These are phyloP conservation scores for Herpetomonas tarakana DNA, from an alignment of 208 protist genomes.

Conservation along the genomic window DNA sequence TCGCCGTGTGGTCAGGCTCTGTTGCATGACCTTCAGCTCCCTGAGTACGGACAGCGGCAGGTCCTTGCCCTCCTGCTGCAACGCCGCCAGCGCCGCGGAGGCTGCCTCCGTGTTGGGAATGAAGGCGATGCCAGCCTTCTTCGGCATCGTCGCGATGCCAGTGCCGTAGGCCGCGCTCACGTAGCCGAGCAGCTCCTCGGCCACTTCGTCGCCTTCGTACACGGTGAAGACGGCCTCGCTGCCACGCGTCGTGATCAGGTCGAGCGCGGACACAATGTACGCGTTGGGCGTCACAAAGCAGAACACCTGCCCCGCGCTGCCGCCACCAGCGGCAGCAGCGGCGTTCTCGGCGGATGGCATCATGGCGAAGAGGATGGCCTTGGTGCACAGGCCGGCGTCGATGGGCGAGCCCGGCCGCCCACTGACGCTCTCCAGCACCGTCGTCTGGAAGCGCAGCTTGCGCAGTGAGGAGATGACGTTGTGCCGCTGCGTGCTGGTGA, in stretches of 20 bases:
- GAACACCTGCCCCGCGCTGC: constrained; percentile 7
- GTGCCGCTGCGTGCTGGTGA: constrained; percentile 35
- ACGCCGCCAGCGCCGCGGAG: constrained; percentile 31
- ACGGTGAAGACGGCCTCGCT: constrained; percentile 52
- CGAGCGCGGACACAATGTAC: constrained; percentile 61
- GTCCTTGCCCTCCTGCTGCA: constrained; percentile 50
- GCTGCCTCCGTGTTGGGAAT: constrained; percentile 43
- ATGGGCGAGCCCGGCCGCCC: constrained; percentile 58
- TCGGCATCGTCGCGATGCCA: constrained; percentile 42
- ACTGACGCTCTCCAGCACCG: constrained; percentile 52
- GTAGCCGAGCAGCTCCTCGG: constrained; percentile 59
- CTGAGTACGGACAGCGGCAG: constrained; percentile 46
- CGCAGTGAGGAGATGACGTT: constrained; percentile 53
- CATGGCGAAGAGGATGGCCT: constrained; percentile 37
- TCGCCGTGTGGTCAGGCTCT: constrained; percentile 18
- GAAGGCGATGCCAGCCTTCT: constrained; percentile 39
- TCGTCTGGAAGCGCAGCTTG: constrained; percentile 62
- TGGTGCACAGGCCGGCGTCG: constrained; percentile 73
- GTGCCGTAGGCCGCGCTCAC: constrained; percentile 20
- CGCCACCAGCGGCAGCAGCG: background rate
- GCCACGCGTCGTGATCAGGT: constrained; percentile 29
- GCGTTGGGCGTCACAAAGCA: constrained; percentile 53
- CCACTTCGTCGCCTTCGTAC: constrained; percentile 61
- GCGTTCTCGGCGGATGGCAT: constrained; percentile 17
- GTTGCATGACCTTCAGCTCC: constrained; percentile 53